phyloP scores from a whole-genome alignment of 2,329 filamentous ascomycete genomes.

The Chaetomium sp. region DNA sequence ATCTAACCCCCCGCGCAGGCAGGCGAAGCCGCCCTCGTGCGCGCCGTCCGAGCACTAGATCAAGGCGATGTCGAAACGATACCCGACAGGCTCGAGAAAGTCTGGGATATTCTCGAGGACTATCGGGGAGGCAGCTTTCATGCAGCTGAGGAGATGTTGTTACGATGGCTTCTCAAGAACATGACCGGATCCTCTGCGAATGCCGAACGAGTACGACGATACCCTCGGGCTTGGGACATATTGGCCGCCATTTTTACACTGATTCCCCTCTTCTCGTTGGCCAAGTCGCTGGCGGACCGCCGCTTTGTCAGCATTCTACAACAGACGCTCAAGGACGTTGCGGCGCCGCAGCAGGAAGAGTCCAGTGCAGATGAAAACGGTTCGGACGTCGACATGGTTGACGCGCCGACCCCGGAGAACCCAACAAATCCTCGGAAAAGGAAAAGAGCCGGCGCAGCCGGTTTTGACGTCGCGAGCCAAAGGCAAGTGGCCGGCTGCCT shows the following conservation, averaged over 20 bases:
- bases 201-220: slow-evolving; percentile 57
- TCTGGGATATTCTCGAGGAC: slow-evolving; percentile 54
- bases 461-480: slow-evolving; percentile 47
- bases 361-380: slow-evolving; percentile 17
- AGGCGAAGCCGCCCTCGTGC: slow-evolving; percentile 47
- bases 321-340: slow-evolving; percentile 63
- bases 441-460: slow-evolving; percentile 46
- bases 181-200: slow-evolving; percentile 53
- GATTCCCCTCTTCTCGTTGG: slow-evolving; percentile 70
- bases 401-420: slow-evolving; percentile 34
- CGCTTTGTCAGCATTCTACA: slow-evolving; percentile 68
- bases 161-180: slow-evolving; percentile 65
- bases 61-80: slow-evolving; percentile 49
- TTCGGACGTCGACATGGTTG: slow-evolving; percentile 36
- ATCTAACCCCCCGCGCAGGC: slow-evolving; percentile 23
- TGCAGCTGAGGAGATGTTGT: slow-evolving; percentile 58
- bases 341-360: slow-evolving; percentile 36
- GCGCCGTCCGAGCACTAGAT: slow-evolving; percentile 58
- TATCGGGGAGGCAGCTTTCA: slow-evolving; percentile 49
- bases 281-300: slow-evolving; percentile 70
- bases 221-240: slow-evolving; percentile 62
- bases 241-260: slow-evolving; percentile 61
- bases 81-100: slow-evolving; percentile 50
- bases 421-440: slow-evolving; percentile 47
- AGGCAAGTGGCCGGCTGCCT: slow-evolving; percentile 47